Evolutionary conservation across 2,329 filamentous ascomycete genomes (phyloP).

Genomic region (Colletotrichum neosansevieriae): DNA sequence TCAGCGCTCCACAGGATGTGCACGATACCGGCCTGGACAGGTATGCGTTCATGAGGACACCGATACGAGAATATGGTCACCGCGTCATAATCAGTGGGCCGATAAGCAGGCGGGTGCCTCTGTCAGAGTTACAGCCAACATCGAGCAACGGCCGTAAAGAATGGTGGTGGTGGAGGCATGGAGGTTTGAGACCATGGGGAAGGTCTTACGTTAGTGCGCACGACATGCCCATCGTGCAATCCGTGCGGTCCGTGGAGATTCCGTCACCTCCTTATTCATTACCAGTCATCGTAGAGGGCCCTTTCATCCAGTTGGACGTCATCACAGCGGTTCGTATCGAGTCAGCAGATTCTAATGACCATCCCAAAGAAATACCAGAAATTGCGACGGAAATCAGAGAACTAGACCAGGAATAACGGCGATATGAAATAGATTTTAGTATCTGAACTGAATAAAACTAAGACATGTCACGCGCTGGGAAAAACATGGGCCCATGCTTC

Average conservation of each 20-base stretch:
- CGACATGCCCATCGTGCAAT: conserved; percentile 9
- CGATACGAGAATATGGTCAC: conserved; percentile 33
- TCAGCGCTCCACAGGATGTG: conserved; percentile 49
- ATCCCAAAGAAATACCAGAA: not conserved
- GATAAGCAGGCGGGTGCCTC: conserved; percentile 12
- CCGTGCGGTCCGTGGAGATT: not conserved
- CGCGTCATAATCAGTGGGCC: conserved; percentile 29
- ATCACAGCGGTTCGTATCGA: conserved; percentile 58
- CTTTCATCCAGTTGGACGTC: conserved; percentile 56
- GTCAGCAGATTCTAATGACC: conserved; percentile 3
- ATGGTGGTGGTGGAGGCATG: conserved; percentile 39
- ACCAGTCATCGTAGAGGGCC: conserved; percentile 12
- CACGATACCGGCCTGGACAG: conserved; percentile 42
- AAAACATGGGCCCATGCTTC: no score
- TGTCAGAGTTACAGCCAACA: not conserved
- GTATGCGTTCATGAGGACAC: conserved; percentile 44
- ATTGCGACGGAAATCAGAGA: not conserved
- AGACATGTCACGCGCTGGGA: no score
- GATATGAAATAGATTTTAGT: no score
- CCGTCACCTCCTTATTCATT: not conserved
- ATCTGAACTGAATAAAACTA: no score
- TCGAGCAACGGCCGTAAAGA: not conserved
- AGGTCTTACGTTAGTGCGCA: conserved; percentile 24
- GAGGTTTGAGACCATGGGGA: conserved; percentile 25
- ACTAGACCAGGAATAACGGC: no score